phyloP scores from a whole-genome alignment of 2,329 filamentous ascomycete genomes.

The Sporothrix luriei region DNA sequence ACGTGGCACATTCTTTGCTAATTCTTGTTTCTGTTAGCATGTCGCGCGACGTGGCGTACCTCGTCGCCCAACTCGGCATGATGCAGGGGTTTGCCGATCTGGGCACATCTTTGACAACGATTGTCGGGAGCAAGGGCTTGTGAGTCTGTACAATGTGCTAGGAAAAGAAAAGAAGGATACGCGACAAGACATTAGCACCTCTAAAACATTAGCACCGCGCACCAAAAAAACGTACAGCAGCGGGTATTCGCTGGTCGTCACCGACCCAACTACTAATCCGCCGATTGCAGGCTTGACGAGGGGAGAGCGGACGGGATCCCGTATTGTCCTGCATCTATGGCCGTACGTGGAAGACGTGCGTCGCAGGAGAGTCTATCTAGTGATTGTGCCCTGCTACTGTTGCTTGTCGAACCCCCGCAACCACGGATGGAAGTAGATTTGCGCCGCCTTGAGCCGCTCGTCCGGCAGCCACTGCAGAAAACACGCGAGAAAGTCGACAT shows the following conservation, averaged over 20 bases:
- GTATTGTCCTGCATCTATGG: neutral
- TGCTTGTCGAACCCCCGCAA: neutral
- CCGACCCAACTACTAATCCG: neutral
- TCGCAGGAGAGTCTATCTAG: too few relatives aligned
- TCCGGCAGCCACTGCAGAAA: neutral
- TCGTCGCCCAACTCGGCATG: too few relatives aligned
- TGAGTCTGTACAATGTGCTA: too few relatives aligned
- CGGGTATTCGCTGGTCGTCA: neutral
- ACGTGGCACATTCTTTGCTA: too few relatives aligned
- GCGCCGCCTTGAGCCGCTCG: neutral
- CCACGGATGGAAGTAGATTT: neutral
- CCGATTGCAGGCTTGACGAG: neutral
- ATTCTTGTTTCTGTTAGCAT: too few relatives aligned
- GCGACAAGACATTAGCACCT: neutral
- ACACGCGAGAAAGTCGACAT: neutral
- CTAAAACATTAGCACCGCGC: neutral
- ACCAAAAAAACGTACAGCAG: neutral
- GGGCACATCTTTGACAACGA: too few relatives aligned
- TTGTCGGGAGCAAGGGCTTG: too few relatives aligned
- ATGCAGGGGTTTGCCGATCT: too few relatives aligned
- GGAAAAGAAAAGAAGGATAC: neutral
- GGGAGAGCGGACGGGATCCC: neutral
- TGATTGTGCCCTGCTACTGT: too few relatives aligned
- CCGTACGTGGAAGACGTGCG: too few relatives aligned
- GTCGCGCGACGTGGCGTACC: too few relatives aligned